Base-by-base conservation (phyloP, 257 asterid species). In the Haberlea rhodopensis region DNA sequence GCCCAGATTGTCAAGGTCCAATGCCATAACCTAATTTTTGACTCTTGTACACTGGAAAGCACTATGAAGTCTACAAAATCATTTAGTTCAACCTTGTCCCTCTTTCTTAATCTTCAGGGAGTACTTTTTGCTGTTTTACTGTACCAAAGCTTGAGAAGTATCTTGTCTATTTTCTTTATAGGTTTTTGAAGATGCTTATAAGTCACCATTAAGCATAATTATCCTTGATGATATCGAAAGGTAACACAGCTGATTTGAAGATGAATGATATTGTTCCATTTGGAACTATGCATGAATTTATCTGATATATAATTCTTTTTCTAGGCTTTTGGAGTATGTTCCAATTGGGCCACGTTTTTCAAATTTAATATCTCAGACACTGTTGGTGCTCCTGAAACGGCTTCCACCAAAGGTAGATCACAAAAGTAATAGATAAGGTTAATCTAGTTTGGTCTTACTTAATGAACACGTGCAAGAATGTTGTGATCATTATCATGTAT, bases 321-420 rank as follows among this genome's bases (percentile, higher is more conserved):
- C 73, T 83, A 92, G 99, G 84, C 80, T 92, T 68, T 60, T 92
- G 77, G 99, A 92, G 70, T 87, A 89, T 78, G 96, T 89, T 57
- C 77, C 96, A 10, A 84, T 92, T 73, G 99, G 97, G 66, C n/a
- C n/a, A n/a, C n/a, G n/a, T n/a, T n/a, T n/a, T n/a, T n/a, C n/a
- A n/a, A n/a, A n/a, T n/a, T n/a, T 92, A 75, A 89, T 89, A 65
- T 85, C 94, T 74, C 99, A 92, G 80, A 92, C 99, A 66, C 71
- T 92, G 81, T 56, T 92, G 94, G 95, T 89, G 77, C 96, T 87
- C 73, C 81, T 89, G 67, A 89, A 89, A 78, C 89, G 97, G 68
- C 80, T 77, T 62, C 99, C 99, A 62, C 99, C 99, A 5, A 85
- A 85, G 94, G 99, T 91, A 77, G n/a, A n/a, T n/a, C n/a, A n/a